Evolutionary conservation across 768 basidiomycete genomes (phyloP).

Genomic region (Tricholoma matsutake): DNA sequence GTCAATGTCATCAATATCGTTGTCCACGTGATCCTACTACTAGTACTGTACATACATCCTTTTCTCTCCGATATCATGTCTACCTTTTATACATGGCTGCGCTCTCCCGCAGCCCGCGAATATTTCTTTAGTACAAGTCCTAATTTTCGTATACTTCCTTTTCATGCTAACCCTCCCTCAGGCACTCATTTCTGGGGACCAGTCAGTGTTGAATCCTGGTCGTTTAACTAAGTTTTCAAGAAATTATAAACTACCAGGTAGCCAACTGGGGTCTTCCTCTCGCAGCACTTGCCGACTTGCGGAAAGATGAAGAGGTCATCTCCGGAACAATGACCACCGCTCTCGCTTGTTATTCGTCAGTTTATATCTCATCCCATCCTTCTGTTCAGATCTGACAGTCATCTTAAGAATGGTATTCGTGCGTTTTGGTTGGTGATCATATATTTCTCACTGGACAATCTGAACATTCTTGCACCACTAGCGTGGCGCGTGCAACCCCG

Average conservation of each 20-base stretch:
- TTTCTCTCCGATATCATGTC: constrained; percentile 49
- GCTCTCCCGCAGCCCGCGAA: constrained; percentile 86
- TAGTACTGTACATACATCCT: too few species aligned
- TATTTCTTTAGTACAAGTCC: constrained; percentile 88
- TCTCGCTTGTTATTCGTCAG: constrained; percentile 89
- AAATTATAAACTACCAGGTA: constrained; percentile 47
- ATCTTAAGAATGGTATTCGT: constrained; percentile 74
- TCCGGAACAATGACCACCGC: constrained; percentile 97
- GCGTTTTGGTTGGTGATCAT: constrained; percentile 72
- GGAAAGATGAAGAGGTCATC: constrained; percentile 94
- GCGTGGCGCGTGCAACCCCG: constrained; percentile 96
- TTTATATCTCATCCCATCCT: constrained; percentile 21
- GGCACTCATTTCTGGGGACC: constrained; percentile 99
- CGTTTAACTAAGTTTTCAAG: constrained; percentile 2
- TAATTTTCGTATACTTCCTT: not conserved
- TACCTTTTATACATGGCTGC: constrained; percentile 84
- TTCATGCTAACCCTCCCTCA: constrained; percentile 26
- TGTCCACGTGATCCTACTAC: constrained; percentile 12
- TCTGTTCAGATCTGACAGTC: constrained; percentile 8
- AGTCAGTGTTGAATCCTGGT: constrained; percentile 47
- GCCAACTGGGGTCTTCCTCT: constrained; percentile 99
- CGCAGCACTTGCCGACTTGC: constrained; percentile 87
- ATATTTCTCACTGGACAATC: not conserved
- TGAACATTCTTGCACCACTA: constrained; percentile 26
- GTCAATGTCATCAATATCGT: not conserved